Percentiles rank a stretch among this genome's conserved stretches.
These are phyloP conservation scores for Bipolaris bicolor DNA, from an alignment of 2,329 filamentous ascomycete species.

Conservation along the genomic window DNA sequence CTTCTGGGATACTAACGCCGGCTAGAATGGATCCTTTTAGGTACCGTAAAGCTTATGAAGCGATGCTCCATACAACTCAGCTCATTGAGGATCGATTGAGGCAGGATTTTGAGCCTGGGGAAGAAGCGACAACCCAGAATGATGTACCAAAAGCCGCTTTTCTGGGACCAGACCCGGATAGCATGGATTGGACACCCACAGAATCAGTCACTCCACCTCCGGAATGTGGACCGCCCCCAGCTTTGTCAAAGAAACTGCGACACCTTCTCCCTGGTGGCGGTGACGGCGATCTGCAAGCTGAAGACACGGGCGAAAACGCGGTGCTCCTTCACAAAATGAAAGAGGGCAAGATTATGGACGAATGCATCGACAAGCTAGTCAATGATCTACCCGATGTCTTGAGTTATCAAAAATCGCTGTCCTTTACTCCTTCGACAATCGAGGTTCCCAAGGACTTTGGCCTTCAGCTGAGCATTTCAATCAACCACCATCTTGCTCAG, in stretches of 20 bases:
- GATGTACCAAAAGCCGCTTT: slow-evolving; percentile 20
- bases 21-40: slow-evolving; percentile 46
- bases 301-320: slow-evolving; percentile 34
- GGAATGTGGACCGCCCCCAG: slow-evolving; percentile 39
- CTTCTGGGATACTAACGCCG: slow-evolving; percentile 22
- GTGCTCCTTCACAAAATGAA: slow-evolving; percentile 44
- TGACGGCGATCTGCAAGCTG: slow-evolving; percentile 30
- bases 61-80: slow-evolving; percentile 45
- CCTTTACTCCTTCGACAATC: slow-evolving; percentile 48
- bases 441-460: slow-evolving; percentile 48
- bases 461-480: slow-evolving; percentile 47
- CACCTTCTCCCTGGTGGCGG: slow-evolving; percentile 36
- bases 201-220: slow-evolving; percentile 36
- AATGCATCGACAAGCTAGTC: slow-evolving; percentile 47
- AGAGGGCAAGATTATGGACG: slow-evolving; percentile 46
- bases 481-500: slow-evolving; percentile 49
- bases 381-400: slow-evolving; percentile 44
- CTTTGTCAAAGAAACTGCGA: slow-evolving; percentile 40
- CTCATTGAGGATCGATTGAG: slow-evolving; percentile 41
- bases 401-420: slow-evolving; percentile 41
- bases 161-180: slow-evolving; percentile 43
- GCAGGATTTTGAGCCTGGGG: slow-evolving; percentile 22
- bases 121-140: slow-evolving; percentile 12
- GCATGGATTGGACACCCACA: slow-evolving; percentile 49
- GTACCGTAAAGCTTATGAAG: slow-evolving; percentile 47